These are phyloP conservation scores for Cryptococcus deneoformans DNA, from an alignment of 1,284 basidiomycete species.

Conservation along the genomic window DNA sequence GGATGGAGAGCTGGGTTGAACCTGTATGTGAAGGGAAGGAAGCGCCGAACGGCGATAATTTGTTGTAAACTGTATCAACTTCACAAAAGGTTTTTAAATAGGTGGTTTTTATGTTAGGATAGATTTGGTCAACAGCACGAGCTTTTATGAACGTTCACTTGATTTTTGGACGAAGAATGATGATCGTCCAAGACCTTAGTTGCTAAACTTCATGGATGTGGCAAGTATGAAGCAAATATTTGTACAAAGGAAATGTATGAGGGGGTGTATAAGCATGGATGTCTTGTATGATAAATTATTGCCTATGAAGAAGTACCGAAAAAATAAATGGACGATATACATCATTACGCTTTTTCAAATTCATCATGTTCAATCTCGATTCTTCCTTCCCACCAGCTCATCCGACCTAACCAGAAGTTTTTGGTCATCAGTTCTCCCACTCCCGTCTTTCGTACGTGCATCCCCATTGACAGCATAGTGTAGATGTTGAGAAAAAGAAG, in stretches of 20 bases:
- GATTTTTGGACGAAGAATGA: too few relatives aligned
- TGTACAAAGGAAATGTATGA: too few relatives aligned
- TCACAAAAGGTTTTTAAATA: too few relatives aligned
- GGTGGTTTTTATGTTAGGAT: too few relatives aligned
- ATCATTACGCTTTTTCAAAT: neutral
- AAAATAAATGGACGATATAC: neutral
- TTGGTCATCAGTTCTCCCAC: neutral
- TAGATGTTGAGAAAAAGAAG: constrained; percentile 14
- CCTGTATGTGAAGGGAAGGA: constrained; percentile 11
- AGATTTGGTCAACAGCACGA: too few relatives aligned
- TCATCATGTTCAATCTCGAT: constrained; percentile 1
- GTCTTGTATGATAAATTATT: too few relatives aligned
- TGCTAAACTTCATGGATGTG: too few relatives aligned
- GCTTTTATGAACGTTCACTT: too few relatives aligned
- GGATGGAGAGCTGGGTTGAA: constrained; percentile 24
- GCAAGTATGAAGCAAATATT: too few relatives aligned
- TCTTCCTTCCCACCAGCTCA: constrained; percentile 11
- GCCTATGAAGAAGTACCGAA: too few relatives aligned
- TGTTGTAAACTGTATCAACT: constrained; percentile 6
- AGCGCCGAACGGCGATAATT: constrained; percentile 20
- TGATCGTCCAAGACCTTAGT: too few relatives aligned
- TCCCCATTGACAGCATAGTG: constrained; percentile 10
- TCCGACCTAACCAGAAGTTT: constrained; percentile 8
- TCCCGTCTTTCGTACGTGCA: constrained; percentile 1
- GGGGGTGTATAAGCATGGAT: too few relatives aligned